Evolutionary conservation across 1,284 basidiomycete genomes (phyloP).

Genomic region (Boletus coffeatus): DNA sequence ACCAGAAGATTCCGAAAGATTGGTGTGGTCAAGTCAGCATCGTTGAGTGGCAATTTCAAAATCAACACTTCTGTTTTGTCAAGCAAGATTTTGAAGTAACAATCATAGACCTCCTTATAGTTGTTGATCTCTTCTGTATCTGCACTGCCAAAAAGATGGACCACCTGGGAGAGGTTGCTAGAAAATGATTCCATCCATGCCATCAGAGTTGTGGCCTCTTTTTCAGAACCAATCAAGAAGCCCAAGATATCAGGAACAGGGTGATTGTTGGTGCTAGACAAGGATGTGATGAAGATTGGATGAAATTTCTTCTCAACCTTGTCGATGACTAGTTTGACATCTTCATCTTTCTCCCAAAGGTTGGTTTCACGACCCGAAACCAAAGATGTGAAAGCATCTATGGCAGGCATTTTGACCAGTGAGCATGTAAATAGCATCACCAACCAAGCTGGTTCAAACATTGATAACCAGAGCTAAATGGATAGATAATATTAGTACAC

Average conservation of each 20-base stretch:
- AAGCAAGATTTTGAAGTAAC: not conserved
- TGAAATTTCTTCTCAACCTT: not conserved
- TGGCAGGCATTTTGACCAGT: no score
- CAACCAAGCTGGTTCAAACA: no score
- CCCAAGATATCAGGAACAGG: not conserved
- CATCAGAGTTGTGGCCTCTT: not conserved
- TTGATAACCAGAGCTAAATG: not conserved
- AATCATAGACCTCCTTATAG: not conserved
- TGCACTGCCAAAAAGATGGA: not conserved
- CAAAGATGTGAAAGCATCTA: no score
- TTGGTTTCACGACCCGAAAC: no score
- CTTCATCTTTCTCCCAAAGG: not conserved
- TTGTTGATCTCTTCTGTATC: not conserved
- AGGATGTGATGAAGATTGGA: not conserved
- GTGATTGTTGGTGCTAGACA: not conserved
- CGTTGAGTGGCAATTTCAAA: not conserved
- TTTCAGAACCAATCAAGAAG: not conserved
- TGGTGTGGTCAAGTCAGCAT: not conserved
- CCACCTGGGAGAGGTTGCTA: not conserved
- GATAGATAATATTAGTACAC: not conserved
- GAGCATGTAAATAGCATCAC: no score
- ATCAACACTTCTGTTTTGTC: not conserved
- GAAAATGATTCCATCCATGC: not conserved
- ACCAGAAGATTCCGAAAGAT: not conserved
- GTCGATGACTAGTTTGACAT: not conserved